Conservation (phyloP, 108 stramenopile species). For the Cylindrotheca closterium region DNA sequence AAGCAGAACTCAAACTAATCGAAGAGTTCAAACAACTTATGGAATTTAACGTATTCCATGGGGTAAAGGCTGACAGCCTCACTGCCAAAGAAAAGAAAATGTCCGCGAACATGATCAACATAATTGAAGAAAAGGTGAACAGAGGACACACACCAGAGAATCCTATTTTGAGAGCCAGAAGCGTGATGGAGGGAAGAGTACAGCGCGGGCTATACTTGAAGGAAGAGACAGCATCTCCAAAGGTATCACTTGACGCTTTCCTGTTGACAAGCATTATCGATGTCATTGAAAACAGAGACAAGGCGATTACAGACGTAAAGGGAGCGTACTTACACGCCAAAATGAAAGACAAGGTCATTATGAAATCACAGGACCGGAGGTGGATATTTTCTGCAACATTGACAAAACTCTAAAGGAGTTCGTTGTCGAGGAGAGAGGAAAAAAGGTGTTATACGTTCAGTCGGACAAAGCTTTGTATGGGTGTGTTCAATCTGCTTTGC, state of each 20-base stretch:
- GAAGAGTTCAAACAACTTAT: background rate
- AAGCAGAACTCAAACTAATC: background rate
- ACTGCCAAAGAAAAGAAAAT: conserved; percentile 22
- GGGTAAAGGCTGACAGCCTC: conserved; percentile 9
- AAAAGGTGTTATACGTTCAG: conserved; percentile 26
- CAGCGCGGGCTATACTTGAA: conserved; percentile 28
- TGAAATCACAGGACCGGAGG: conserved; percentile 22
- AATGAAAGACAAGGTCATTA: too few relatives aligned
- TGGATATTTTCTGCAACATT: conserved; percentile 29
- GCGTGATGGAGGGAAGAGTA: conserved; percentile 36
- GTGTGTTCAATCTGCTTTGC: conserved; percentile 21
- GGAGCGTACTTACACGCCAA: conserved; percentile 55
- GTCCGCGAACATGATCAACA: conserved; percentile 16
- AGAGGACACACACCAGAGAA: too few relatives aligned
- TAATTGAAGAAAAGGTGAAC: conserved; percentile 18
- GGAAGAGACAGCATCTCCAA: conserved; percentile 45
- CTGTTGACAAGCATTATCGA: conserved; percentile 31
- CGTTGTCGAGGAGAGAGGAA: conserved; percentile 19
- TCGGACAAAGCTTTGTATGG: conserved; percentile 42
- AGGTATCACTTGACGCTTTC: conserved; percentile 28
- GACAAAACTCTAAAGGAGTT: conserved; percentile 24
- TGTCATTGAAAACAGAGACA: conserved; percentile 36
- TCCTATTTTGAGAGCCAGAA: conserved; percentile 22
- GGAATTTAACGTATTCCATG: too few relatives aligned
- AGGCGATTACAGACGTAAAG: conserved; percentile 45